Evolutionary conservation across 1,284 basidiomycete genomes (phyloP), one percentile per base, ranked within the genome.

Genomic region (Puccinia hordei): DNA sequence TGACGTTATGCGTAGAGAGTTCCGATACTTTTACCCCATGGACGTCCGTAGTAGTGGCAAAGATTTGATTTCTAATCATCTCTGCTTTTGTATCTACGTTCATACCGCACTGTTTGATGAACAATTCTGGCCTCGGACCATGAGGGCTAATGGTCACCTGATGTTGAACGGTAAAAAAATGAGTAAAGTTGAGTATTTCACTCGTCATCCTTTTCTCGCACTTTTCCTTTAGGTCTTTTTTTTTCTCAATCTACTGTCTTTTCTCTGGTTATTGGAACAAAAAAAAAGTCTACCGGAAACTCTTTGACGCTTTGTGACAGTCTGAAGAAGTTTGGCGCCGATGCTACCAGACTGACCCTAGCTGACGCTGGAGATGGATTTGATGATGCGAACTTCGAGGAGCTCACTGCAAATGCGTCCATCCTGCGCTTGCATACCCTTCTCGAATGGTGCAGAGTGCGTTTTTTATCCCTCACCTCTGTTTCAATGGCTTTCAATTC

Each of bases 81-180:
- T 99, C 83, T 95, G 96, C 2, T 98, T 99, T 88, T 92, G 91
- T 82, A 88, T 98, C 83, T 99, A 99, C 88, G 92, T 91, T 85
- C 97, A 99, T 87, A 91, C 93, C 35, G 95, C 97, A 3, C 87
- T 99, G 71, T 98, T 99, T 90, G 90, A 93, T 63, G 93, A 95
- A 86, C 89, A 94, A 84, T 94, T 95, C 86, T 95, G 93, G 93
- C 97, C 97, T 0, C 85, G 90, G 82, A 91, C 92, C 83, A 94
- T 99, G 88, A 91, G 97, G 41, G 92, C 92, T 80, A 99, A 99
- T 85, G 97, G 97, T 0, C 97, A 99, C 85, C 87, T 99, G 87
- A 93, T 96, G 92, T 87, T 99, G 85, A 99, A 99, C 87, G 96
- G 96, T 51, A 92, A 95, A 88, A 99, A 99, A 89, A 99, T 99